phyloP scores from a whole-genome alignment of 2,329 filamentous ascomycete species.

The Venturia carpophila region DNA sequence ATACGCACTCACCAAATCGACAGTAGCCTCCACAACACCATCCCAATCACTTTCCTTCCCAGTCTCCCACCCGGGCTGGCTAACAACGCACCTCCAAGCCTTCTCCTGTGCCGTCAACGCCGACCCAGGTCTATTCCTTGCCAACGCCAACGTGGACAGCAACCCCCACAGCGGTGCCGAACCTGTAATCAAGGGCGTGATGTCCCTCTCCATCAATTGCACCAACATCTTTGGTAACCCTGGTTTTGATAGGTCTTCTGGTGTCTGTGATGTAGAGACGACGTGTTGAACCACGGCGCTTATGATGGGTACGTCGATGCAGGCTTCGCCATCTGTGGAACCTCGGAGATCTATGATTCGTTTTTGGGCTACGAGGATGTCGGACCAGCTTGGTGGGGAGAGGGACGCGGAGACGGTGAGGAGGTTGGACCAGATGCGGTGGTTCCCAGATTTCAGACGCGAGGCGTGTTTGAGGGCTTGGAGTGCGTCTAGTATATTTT shows the following conservation, averaged over 20 bases:
- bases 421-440: constrained; percentile 95
- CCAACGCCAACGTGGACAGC: constrained; percentile 63
- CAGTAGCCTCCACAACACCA: constrained; percentile 66
- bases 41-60: constrained; percentile 58
- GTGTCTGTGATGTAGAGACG: constrained; percentile 41
- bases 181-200: constrained; percentile 78
- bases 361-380: constrained; percentile 67
- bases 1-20: constrained; percentile 73
- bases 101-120: constrained; percentile 82
- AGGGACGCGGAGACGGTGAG: constrained; percentile 77
- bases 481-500: constrained; percentile 65
- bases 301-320: constrained; percentile 67
- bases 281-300: constrained; percentile 64
- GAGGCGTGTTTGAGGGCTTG: constrained; percentile 82
- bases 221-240: constrained; percentile 56
- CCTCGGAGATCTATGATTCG: constrained; percentile 69
- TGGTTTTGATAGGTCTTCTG: constrained; percentile 33
- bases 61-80: constrained; percentile 47
- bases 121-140: constrained; percentile 60
- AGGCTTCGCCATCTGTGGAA: constrained; percentile 60
- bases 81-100: constrained; percentile 68
- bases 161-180: constrained; percentile 71
- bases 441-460: constrained; percentile 72
- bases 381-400: constrained; percentile 62
- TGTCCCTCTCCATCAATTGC: constrained; percentile 62